A percentile compares a stretch with the other conserved stretches of the same genome.
Evolutionary conservation across 129 eudicot genomes (phyloP).

Genomic region (Artemisia tridentata): DNA sequence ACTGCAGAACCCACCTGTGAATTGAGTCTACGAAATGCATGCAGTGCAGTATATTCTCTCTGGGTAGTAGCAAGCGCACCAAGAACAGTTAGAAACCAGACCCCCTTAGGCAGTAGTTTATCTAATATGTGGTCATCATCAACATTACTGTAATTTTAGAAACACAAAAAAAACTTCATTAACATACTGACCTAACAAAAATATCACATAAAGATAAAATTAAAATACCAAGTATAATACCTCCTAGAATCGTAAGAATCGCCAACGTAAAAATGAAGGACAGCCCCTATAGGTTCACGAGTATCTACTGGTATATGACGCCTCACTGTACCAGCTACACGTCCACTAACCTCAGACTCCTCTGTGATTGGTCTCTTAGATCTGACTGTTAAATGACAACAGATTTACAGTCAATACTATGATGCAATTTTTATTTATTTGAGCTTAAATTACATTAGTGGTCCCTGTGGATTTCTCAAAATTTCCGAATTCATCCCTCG

Average conservation of each 20-base stretch:
- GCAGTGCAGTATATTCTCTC: slow-evolving; percentile 87
- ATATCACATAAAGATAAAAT: neutral
- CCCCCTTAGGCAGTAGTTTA: slow-evolving; percentile 68
- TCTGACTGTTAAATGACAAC: slow-evolving; percentile 47
- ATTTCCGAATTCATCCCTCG: no score
- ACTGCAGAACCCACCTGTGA: slow-evolving; percentile 55
- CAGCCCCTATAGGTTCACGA: slow-evolving; percentile 82
- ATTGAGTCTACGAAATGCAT: slow-evolving; percentile 93
- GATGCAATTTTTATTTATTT: neutral
- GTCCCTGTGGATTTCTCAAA: no score
- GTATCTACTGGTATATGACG: slow-evolving; percentile 85
- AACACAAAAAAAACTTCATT: slow-evolving; percentile 3
- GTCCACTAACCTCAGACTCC: slow-evolving; percentile 72
- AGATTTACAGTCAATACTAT: slow-evolving; percentile 12
- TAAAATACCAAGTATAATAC: slow-evolving; percentile 26
- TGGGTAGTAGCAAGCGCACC: slow-evolving; percentile 96
- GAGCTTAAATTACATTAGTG: neutral
- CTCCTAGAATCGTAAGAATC: slow-evolving; percentile 75
- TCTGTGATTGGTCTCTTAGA: slow-evolving; percentile 55
- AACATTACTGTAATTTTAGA: slow-evolving; percentile 41
- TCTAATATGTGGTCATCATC: slow-evolving; percentile 74
- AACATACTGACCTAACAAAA: neutral
- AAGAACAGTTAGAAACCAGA: slow-evolving; percentile 83
- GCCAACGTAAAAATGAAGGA: slow-evolving; percentile 90
- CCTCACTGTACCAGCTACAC: slow-evolving; percentile 92